Evolutionary conservation across 164 flowering plant genomes (phyloP).

Genomic region (Chloranthus sessilifolius): DNA sequence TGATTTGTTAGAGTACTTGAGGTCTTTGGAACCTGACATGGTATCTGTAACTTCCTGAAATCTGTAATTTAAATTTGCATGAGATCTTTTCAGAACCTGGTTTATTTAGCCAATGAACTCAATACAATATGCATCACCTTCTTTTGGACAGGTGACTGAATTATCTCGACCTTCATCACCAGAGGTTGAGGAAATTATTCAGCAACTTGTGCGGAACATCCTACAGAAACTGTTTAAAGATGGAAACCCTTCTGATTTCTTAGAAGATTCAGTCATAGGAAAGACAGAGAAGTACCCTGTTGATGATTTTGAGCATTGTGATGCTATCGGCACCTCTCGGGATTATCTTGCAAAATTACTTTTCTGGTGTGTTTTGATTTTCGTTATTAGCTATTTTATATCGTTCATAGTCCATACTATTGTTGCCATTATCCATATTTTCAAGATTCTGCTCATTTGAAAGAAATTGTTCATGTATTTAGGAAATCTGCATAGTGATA

Average conservation of each 20-base stretch:
- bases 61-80: neutral
- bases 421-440: too few species aligned
- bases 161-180: constrained; percentile 66
- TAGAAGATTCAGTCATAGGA: constrained; percentile 24
- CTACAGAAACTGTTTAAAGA: constrained; percentile 44
- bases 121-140: too few species aligned
- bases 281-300: constrained; percentile 19
- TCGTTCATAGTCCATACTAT: too few species aligned
- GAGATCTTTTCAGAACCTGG: neutral
- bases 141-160: constrained; percentile 55
- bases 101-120: neutral
- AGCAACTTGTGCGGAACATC: constrained; percentile 63
- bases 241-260: constrained; percentile 24
- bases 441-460: too few species aligned
- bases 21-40: constrained; percentile 75
- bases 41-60: constrained; percentile 26
- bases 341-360: constrained; percentile 86
- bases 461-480: too few species aligned
- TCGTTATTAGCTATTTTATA: neutral
- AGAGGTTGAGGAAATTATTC: constrained; percentile 74
- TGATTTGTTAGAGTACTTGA: constrained; percentile 63
- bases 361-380: constrained; percentile 54
- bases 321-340: constrained; percentile 45
- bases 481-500: too few species aligned
- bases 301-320: constrained; percentile 27